Evolutionary conservation across 306 rosid species (phyloP), one percentile per base, ranked within the genome.

Genomic region (Clitoria ternatea): DNA sequence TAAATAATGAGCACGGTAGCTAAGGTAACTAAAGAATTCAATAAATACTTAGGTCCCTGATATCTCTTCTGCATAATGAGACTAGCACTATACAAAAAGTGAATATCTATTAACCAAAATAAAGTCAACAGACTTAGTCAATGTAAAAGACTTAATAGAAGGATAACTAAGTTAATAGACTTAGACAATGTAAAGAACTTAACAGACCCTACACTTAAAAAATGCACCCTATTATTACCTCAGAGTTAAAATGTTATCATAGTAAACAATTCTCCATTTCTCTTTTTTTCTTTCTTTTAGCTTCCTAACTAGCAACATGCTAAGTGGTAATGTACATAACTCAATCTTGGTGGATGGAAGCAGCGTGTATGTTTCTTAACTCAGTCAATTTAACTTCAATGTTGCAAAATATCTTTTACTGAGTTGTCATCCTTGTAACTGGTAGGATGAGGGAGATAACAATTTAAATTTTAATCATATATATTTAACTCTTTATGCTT

Each of bases 261-360:
- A 17, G 27, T 75, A 49, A 78, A 68, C 30, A 17, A 11, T 67
- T 30, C 35, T 44, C 29, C 56, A 12, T 76, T 74, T 53, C 49
- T 49, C 52, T 13, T 48, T 61, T 77, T 69, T 77, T 53, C 45
- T n/a, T n/a, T n/a, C n/a, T n/a, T n/a, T n/a, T 81, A 93, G 98
- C 63, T 87, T 87, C 60, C 80, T 93, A 64, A 93, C 94, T 29
- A 76, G 87, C 48, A 93, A 90, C 79, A 73, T 66, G 85, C 78
- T 93, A 39, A 83, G 88, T 39, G 98, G 97, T 62, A 80, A 61
- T 39, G 48, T 93, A 76, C 79, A 94, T 10, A 81, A 79, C 36
- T 81, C 97, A 44, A 65, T 87, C 80, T 78, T 93, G 87, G 72
- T 1, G 82, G 85, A 50, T 29, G 98, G 97, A 78, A 83, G 80